Percentiles rank a stretch among this genome's conserved stretches.
Evolutionary conservation across 2,329 filamentous ascomycete genomes (phyloP).

Genomic region (Verticillium isaacii): DNA sequence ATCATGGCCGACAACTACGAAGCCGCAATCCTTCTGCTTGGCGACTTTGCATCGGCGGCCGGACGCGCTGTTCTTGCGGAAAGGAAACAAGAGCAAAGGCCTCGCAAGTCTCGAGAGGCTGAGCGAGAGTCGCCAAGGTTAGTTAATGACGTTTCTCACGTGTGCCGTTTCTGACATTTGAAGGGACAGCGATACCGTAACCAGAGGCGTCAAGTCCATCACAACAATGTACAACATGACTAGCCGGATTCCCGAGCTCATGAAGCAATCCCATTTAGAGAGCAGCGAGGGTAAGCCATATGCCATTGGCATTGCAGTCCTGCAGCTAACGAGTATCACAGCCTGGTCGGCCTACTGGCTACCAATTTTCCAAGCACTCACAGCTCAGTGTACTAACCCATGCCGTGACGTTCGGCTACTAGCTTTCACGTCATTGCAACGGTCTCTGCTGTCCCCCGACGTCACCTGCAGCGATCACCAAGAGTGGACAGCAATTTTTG

Average conservation of each 20-base stretch:
- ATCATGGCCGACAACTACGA: conserved; percentile 97
- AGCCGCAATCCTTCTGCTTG: conserved; percentile 75
- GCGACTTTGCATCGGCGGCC: conserved; percentile 83
- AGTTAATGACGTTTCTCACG: conserved; percentile 14
- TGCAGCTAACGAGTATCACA: conserved; percentile 21
- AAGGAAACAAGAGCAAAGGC: conserved; percentile 56
- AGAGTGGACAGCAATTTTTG: conserved; percentile 94
- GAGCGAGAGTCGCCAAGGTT: conserved; percentile 55
- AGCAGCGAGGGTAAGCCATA: conserved; percentile 62
- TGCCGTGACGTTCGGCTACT: conserved; percentile 89
- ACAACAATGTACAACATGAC: conserved; percentile 79
- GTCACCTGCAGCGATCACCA: conserved; percentile 78
- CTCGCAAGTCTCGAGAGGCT: conserved; percentile 25
- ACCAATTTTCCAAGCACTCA: conserved; percentile 85
- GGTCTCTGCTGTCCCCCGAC: conserved; percentile 78
- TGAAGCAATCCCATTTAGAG: conserved; percentile 90
- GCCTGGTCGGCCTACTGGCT: conserved; percentile 99
- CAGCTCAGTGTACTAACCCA: conserved; percentile 87
- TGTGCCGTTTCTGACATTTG: conserved; percentile 33
- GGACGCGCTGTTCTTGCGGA: conserved; percentile 67
- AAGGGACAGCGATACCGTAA: conserved; percentile 61
- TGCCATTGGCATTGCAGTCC: no score
- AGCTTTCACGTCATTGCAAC: conserved; percentile 80
- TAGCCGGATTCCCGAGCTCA: conserved; percentile 74
- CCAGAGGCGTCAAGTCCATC: conserved; percentile 75